Base-by-base conservation (phyloP, 768 basidiomycete species). In the Phanerochaete sordida region DNA sequence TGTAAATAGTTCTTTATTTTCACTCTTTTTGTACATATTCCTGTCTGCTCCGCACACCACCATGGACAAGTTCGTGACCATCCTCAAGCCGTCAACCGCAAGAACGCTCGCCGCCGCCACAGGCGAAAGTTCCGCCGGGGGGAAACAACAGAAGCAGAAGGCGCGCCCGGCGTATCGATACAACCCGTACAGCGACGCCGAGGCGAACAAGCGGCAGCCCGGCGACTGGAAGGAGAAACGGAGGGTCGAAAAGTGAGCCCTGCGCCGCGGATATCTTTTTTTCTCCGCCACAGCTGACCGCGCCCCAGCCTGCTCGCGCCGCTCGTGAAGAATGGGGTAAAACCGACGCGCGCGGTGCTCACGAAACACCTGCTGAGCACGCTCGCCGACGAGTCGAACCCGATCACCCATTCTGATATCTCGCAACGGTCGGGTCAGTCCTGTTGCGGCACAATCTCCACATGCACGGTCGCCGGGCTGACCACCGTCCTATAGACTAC, bases 331-430 rank as follows among this genome's bases (percentile, higher is more conserved):
- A 72, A 70, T 31, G 70, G 65, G n/a, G 61, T 64, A 52, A 74
- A 72, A 55, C 72, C 76, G 3, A 80, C 81, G 21, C 67, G 74
- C 0, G 64, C 76, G 30, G 72, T 74, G n/a, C 67, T 89, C 39
- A 90, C 84, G 13, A 84, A 77, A 56, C 79, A 84, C 56, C 72
- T 93, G 15, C 69, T 93, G 44, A 78, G 73, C 28, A 90, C 85
- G 0, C 77, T 94, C 47, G 70, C 77, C 16, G 80, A 88, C 61
- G 75, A 79, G 55, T 80, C 81, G 11, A 93, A 93, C 69, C 92
- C 92, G 1, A 90, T 93, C 53, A 91, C 90, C 1, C 86, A 90
- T 65, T 86, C 86, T 1, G 81, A 88, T 68, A 81, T 84, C 60
- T 75, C 74, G 54, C 75, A 84, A 44, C 82, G 86, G 60, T 77